Conservation (phyloP, 2,329 filamentous ascomycete genomes). For the Metarhizium anisopliae region DNA sequence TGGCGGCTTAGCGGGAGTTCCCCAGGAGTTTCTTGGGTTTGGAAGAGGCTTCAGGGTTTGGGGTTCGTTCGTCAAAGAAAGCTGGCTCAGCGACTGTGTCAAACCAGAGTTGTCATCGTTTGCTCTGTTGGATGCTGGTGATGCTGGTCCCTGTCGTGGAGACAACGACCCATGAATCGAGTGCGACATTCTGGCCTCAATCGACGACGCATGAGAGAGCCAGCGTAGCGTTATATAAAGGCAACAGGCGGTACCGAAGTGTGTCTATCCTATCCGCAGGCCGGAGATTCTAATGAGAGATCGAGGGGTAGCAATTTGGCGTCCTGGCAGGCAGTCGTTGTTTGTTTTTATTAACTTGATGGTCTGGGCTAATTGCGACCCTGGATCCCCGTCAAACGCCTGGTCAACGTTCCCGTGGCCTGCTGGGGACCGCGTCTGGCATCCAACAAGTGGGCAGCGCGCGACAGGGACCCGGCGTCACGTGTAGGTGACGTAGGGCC, state of each 20-base stretch:
- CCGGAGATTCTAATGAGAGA: neutral
- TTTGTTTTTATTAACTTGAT: neutral
- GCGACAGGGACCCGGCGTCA: neutral
- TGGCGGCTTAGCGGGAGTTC: conserved; percentile 27
- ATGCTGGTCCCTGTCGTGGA: conserved; percentile 1
- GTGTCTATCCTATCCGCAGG: neutral
- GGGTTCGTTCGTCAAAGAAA: conserved; percentile 30
- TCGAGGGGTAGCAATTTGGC: neutral
- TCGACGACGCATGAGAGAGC: conserved; percentile 4
- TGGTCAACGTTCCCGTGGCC: neutral
- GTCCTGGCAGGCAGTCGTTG: neutral
- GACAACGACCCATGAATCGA: neutral
- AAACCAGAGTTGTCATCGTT: conserved; percentile 21
- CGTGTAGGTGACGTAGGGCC: neutral
- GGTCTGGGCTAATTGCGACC: neutral
- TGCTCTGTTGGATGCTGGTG: neutral
- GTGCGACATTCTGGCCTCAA: conserved; percentile 2
- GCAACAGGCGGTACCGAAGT: neutral
- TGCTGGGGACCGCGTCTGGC: neutral
- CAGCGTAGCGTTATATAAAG: neutral
- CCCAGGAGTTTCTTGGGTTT: conserved; percentile 13
- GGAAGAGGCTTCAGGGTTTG: conserved; percentile 14
- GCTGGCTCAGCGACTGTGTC: conserved; percentile 33
- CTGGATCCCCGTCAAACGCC: neutral
- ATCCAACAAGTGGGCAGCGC: neutral